Evolutionary conservation across 2,329 filamentous ascomycete genomes (phyloP), one percentile per base, ranked within the genome.

Genomic region (Penicillium sp.): DNA sequence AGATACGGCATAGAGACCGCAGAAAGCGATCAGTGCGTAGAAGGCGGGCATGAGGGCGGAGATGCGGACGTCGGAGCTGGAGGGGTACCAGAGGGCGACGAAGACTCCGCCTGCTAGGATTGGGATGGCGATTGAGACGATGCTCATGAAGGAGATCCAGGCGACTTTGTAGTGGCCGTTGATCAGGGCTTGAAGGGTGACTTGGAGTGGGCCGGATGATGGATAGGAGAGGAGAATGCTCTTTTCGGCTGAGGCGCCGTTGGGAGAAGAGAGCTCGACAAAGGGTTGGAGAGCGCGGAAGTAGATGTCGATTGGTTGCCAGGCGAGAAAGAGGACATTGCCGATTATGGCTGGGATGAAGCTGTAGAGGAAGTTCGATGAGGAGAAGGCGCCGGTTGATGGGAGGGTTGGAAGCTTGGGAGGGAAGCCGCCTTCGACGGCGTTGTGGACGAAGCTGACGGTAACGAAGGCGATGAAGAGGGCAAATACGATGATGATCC

Each of bases 331-430:
- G 39, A 85, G 73, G 28, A 85, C 63, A 48, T 78, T 81, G 1
- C 79, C 84, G 36, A 86, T 78, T 3, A 84, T 51, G 0, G 79
- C 73, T 0, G 84, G 84, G 18, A 87, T 66, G 58, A 87, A 86
- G 57, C 80, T 83, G 74, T 91, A 96, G 45, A 96, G 74, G 73
- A 96, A 96, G 71, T 96, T 90, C 44, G 90, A 89, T 0, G 89
- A 78, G 1, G 90, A 95, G 71, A 95, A 96, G 16, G 87, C 89
- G 24, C 76, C 76, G 0, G 72, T 63, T 3, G 80, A 75, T 1
- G 89, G 83, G 2, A 77, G 75, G 0, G 86, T 84, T 9, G 78
- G 74, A 1, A 96, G 75, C 6, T 79, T 75, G 2, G 92, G 90
- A 6, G 79, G 69, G 69, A 95, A 96, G 8, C 91, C 92, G 7